phyloP scores from a whole-genome alignment of 805 yeast species.

The Saccharomycopsis sp. region DNA sequence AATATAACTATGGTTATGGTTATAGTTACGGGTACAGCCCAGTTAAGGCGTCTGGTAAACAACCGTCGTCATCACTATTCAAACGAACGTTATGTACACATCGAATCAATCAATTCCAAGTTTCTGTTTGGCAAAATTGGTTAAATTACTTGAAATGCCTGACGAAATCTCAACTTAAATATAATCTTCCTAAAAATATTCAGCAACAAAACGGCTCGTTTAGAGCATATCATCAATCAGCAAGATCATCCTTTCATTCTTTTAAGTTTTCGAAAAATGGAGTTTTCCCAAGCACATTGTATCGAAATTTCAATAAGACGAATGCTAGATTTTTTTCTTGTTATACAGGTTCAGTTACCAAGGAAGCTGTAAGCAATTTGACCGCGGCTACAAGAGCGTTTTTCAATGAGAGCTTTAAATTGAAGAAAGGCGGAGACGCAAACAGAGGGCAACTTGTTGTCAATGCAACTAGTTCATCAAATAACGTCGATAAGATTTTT shows the following conservation, averaged over 20 bases:
- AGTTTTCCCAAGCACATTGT: conserved; percentile 28
- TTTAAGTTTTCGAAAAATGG: conserved; percentile 20
- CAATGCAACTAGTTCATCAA: conserved; percentile 14
- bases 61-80: no score
- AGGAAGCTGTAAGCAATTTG: conserved; percentile 53
- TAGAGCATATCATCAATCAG: background rate
- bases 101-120: background rate
- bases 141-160: no score
- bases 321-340: conserved; percentile 35
- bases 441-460: conserved; percentile 11
- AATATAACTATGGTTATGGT: background rate
- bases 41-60: no score
- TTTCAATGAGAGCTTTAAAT: conserved; percentile 27
- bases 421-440: conserved; percentile 16
- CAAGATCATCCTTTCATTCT: background rate
- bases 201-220: no score
- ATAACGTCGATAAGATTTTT: conserved; percentile 29
- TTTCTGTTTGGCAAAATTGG: background rate
- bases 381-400: conserved; percentile 41
- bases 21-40: background rate
- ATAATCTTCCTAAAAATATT: no score
- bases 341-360: conserved; percentile 34
- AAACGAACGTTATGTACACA: no score
- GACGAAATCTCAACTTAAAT: no score
- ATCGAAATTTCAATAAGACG: conserved; percentile 31